Conservation (phyloP, 2,329 filamentous ascomycete species). For the Xylariaceae sp. region DNA sequence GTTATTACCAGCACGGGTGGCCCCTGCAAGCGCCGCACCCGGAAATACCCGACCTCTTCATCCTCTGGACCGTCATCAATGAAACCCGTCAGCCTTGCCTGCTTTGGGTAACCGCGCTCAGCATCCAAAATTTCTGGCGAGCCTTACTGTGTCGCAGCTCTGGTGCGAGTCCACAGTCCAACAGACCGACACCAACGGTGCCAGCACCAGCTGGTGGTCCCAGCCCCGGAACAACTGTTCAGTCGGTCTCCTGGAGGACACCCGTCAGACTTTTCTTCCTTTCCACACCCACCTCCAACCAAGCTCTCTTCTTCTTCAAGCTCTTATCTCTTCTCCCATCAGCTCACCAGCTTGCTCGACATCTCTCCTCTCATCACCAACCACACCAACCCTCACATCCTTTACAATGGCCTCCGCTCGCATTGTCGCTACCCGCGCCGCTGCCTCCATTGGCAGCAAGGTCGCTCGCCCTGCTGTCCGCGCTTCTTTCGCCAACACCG, state of each 20-base stretch:
- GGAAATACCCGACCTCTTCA: slow-evolving; percentile 19
- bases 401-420: slow-evolving; percentile 78
- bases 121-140: slow-evolving; percentile 26
- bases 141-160: slow-evolving; percentile 17
- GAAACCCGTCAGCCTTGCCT: slow-evolving; percentile 33
- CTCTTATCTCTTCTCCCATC: slow-evolving; percentile 22
- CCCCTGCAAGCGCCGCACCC: slow-evolving; percentile 14
- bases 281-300: slow-evolving; percentile 27
- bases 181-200: slow-evolving; percentile 10
- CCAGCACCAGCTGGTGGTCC: slow-evolving; percentile 15
- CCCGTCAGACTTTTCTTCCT: slow-evolving; percentile 29
- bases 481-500: slow-evolving; percentile 57
- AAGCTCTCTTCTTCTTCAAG: slow-evolving; percentile 29
- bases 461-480: slow-evolving; percentile 74
- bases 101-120: slow-evolving; percentile 28
- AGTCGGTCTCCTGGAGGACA: slow-evolving; percentile 29
- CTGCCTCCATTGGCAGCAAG: slow-evolving; percentile 73
- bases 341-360: slow-evolving; percentile 27
- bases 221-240: slow-evolving; percentile 23
- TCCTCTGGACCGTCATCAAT: slow-evolving; percentile 8
- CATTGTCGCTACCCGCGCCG: slow-evolving; percentile 75
- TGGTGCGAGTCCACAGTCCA: slow-evolving; percentile 16
- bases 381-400: slow-evolving; percentile 37
- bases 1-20: slow-evolving; percentile 10
- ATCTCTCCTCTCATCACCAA: slow-evolving; percentile 41